Evolutionary conservation across 2,329 filamentous ascomycete genomes (phyloP), one percentile per base, ranked within the genome.

Genomic region (Herpomyces periplanetae): DNA sequence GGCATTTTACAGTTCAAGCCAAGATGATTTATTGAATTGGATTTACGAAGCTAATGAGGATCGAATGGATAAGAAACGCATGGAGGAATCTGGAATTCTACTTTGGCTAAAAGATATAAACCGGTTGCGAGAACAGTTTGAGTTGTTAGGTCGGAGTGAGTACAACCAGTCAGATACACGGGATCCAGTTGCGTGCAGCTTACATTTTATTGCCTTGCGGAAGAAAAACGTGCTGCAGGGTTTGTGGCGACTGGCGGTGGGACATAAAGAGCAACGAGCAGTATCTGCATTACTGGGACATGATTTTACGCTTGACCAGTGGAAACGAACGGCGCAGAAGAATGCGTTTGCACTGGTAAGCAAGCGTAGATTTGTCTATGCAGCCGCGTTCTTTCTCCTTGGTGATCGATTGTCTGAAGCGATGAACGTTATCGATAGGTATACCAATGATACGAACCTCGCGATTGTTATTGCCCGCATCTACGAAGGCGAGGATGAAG

Each of bases 301-400:
- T 31, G 71, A 91, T 34, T 96, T 96, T 35, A 48, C 55, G 3
- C 65, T 87, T 25, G 49, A 59, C 1, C 62, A 66, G 28, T 91
- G 80, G 66, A 64, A 54, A 34, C 85, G 65, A 2, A 57, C 68
- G 3, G 80, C 80, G 0, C 43, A 85, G 23, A 96, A 96, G 39
- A 96, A 96, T 34, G 80, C 80, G 0, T 96, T 88, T 38, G 75
- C 80, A 2, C 40, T 96, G 21, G 59, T 96, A 33, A 80, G 75
- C 27, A 84, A 71, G 38, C 53, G 69, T 17, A 51, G 80, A 19
- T 88, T 88, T 34, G 54, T 63, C 38, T 96, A 96, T 32, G 73
- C 80, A 3, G 80, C 75, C 1, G 65, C 80, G 0, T 96, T 91
- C 40, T 96, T 96, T 42, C 45, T 96, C 4, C 47, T 96, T 2